Evolutionary conservation across 306 rosid species (phyloP), one percentile per base, ranked within the genome.

Genomic region (Vigna mungo): DNA sequence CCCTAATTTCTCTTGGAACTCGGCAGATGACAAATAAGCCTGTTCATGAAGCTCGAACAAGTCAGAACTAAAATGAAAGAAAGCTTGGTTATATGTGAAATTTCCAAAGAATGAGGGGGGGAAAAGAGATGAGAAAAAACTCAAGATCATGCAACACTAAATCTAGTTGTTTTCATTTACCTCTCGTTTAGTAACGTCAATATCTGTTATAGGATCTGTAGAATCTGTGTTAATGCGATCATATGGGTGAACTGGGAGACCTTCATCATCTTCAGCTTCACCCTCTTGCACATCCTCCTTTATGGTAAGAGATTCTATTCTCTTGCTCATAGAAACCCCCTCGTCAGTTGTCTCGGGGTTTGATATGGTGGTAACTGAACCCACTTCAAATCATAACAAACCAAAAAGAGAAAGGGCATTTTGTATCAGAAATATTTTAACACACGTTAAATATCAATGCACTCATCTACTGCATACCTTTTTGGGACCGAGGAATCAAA

Each of bases 161-260:
- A 78, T 74, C 76, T 41, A 49, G 48, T 74, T 63, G 39, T 68
- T 78, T 70, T 59, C 46, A 32, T 52, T 51, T 85, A 96, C 99
- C 99, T 96, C 99, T 80, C 99, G 86, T 87, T 84, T 96, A n/a
- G 98, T 91, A 55, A 92, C 90, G 68, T 96, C 99, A 58, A 96
- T 92, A 55, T 91, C 93, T 67, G 88, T 0, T 70, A 84, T 49
- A 20, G 98, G 97, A 83, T 91, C 90, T 13, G 83, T 11, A 20
- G 99, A 85, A 15, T 67, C 80, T 58, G 88, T 96, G 71, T 81
- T 93, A 75, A 96, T 72, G 36, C 87, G 86, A 18, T 91, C 96
- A 44, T 88, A 96, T 54, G 98, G 97, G 83, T 89, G 79, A 64
- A 84, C 68, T 53, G 96, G 86, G 75, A 96, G 89, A 72, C 85